Conservation (phyloP, 2,329 filamentous ascomycete genomes). For the Clonostachys chloroleuca region DNA sequence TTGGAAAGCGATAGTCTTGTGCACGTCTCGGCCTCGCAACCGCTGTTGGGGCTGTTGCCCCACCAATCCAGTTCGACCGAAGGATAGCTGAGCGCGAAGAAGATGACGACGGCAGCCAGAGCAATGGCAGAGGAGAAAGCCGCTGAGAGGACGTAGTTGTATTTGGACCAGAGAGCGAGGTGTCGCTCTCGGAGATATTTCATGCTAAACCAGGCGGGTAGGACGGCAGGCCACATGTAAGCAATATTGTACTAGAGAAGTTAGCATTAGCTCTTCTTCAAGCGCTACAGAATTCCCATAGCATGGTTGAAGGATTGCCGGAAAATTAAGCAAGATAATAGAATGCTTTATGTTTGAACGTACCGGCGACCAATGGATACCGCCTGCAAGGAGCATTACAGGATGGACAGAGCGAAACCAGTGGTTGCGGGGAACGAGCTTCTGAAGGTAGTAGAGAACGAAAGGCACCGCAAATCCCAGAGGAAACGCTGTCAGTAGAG, state of each 20-base stretch:
- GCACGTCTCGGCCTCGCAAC: slow-evolving; percentile 18
- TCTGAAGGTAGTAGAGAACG: slow-evolving; percentile 21
- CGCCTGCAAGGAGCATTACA: slow-evolving; percentile 33
- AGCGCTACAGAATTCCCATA: too few relatives aligned
- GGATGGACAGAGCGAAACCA: slow-evolving; percentile 32
- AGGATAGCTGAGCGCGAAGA: slow-evolving; percentile 31
- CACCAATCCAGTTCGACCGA: slow-evolving; percentile 34
- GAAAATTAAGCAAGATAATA: too few relatives aligned
- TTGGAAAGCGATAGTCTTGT: slow-evolving; percentile 11
- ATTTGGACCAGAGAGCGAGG: slow-evolving; percentile 44
- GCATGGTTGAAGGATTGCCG: too few relatives aligned
- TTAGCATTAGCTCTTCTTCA: too few relatives aligned
- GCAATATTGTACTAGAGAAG: slow-evolving; percentile 35
- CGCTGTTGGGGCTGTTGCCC: slow-evolving; percentile 27
- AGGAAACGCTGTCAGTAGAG: slow-evolving; percentile 25
- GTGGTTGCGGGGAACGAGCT: slow-evolving; percentile 20
- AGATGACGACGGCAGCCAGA: slow-evolving; percentile 38
- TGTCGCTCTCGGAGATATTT: slow-evolving; percentile 38
- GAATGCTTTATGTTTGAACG: too few relatives aligned
- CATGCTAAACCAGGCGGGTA: slow-evolving; percentile 42
- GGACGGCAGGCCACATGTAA: slow-evolving; percentile 41
- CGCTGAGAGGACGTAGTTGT: slow-evolving; percentile 42
- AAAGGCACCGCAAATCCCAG: slow-evolving; percentile 24
- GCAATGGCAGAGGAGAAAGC: slow-evolving; percentile 38
- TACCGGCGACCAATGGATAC: slow-evolving; percentile 19